Evolutionary conservation across 306 rosid species (phyloP).

Genomic region (Citrullus colocynthis): DNA sequence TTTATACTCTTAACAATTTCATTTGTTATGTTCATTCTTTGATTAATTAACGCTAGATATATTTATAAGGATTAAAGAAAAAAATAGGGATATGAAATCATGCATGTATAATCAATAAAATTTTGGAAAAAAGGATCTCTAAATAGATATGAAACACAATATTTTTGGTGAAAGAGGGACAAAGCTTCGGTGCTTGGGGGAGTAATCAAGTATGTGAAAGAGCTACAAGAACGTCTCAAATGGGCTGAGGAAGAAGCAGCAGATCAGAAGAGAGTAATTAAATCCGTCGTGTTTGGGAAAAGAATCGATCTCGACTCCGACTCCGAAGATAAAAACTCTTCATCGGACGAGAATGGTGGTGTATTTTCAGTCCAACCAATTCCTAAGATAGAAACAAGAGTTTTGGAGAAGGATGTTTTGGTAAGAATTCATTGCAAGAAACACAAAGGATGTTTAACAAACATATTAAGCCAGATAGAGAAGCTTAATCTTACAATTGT

Average conservation of each 20-base stretch:
- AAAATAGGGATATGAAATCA: neutral
- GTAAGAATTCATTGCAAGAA: conserved; percentile 53
- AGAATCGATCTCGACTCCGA: conserved; percentile 22
- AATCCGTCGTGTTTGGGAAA: conserved; percentile 33
- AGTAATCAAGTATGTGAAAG: conserved; percentile 48
- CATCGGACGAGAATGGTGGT: conserved; percentile 22
- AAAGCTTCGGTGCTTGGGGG: conserved; percentile 84
- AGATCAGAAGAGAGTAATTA: conserved; percentile 19
- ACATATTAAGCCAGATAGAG: conserved; percentile 31
- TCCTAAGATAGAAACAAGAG: conserved; percentile 63
- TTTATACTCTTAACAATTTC: neutral
- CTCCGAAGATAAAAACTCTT: conserved; percentile 10
- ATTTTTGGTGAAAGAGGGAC: conserved; percentile 42
- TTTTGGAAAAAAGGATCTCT: neutral
- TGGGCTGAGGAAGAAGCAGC: conserved; percentile 39
- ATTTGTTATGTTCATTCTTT: neutral
- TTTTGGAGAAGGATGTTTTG: conserved; percentile 43
- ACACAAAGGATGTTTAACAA: conserved; percentile 21
- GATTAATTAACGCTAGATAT: neutral
- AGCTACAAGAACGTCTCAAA: conserved; percentile 42
- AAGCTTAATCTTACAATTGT: conserved; percentile 37
- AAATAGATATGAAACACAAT: neutral
- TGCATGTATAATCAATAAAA: neutral
- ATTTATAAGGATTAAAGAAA: too few species aligned
- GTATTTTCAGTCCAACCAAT: conserved; percentile 22